Base-by-base conservation (phyloP, 352 stramenopile species). In the Globisporangium cystogenes region DNA sequence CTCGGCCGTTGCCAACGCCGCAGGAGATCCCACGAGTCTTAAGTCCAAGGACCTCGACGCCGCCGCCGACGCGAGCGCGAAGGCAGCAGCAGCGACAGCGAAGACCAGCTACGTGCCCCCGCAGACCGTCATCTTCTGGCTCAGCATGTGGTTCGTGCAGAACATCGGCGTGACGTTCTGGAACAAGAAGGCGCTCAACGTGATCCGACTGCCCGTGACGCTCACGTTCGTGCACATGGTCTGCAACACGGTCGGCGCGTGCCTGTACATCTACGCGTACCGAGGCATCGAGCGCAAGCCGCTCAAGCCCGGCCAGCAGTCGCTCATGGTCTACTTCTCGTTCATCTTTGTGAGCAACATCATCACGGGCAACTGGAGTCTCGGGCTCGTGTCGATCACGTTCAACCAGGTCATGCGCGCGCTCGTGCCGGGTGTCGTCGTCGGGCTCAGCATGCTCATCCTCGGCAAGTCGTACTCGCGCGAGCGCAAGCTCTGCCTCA, bases 291-390 rank as follows among this genome's bases (percentile, higher is more conserved):
- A 87, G 45, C 73, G 82, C 53, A 86, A 90, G 62, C 67, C 56
- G 36, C 68, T 93, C 33, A 77, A 86, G 48, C 41, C 64, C 15
- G 68, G 67, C 0, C 79, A 93, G 53, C 71, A 83, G 57, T 75
- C 76, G 62, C 73, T 89, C 53, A 90, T 93, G 77, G 64, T 90
- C n/a, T 90, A 86, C 56, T 93, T 93, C 71, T 96, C 80, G 20
- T 51, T 97, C 50, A 89, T 98, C 49, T 98, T 98, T 52, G 90
- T 93, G 36, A 89, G 94, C 61, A 98, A 98, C 60, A 98, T 98
- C 72, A 91, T 94, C 64, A 96, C 95, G 46, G 93, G 93, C 59
- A 98, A 98, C 70, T 89, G 88, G 62, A 97, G 87, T 48, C 61
- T 97, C 6, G 72, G 80, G 2, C 75, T 96, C 57, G 91, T 98